Evolutionary conservation across 495 filamentous ascomycete species (phyloP).

Genomic region (Podospora anserina): DNA sequence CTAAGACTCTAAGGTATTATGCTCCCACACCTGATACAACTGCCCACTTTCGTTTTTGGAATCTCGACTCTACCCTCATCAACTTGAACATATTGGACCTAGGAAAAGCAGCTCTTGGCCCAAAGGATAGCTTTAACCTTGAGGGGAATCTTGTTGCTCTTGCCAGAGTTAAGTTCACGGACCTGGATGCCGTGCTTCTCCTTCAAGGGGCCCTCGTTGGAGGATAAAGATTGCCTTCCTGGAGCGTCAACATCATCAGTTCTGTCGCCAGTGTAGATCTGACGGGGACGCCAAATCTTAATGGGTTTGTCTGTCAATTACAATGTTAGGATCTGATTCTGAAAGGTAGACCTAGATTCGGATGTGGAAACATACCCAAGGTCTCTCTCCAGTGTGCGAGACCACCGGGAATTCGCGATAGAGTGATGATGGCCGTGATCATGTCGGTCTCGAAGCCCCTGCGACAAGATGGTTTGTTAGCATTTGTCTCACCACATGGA

Average conservation of each 20-base stretch:
- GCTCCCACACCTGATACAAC: not conserved
- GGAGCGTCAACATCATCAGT: not conserved
- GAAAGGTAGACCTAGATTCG: too few species aligned
- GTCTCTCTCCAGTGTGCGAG: constrained; percentile 8
- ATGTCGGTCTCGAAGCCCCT: constrained; percentile 11
- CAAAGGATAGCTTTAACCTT: not conserved
- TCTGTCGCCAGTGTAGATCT: constrained; percentile 7
- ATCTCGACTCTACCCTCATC: not conserved
- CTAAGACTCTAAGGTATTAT: not conserved
- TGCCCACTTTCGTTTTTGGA: not conserved
- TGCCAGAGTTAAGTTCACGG: not conserved
- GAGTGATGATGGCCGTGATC: constrained; percentile 8
- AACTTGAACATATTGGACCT: not conserved
- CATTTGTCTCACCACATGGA: not conserved
- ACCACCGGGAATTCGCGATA: constrained; percentile 3
- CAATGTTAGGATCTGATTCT: not conserved
- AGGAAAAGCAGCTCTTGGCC: constrained; percentile 4
- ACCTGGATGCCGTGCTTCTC: not conserved
- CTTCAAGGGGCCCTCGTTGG: not conserved
- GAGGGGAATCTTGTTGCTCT: not conserved
- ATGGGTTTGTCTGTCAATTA: constrained; percentile 6
- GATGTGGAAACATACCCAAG: not conserved
- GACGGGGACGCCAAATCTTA: constrained; percentile 5
- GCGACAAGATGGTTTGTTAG: not conserved
- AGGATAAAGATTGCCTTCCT: not conserved